Percentiles rank a stretch among this genome's conserved stretches.
These are phyloP conservation scores for Triticum urartu DNA, from an alignment of 176 grass and related monocot genomes.

Conservation along the genomic window DNA sequence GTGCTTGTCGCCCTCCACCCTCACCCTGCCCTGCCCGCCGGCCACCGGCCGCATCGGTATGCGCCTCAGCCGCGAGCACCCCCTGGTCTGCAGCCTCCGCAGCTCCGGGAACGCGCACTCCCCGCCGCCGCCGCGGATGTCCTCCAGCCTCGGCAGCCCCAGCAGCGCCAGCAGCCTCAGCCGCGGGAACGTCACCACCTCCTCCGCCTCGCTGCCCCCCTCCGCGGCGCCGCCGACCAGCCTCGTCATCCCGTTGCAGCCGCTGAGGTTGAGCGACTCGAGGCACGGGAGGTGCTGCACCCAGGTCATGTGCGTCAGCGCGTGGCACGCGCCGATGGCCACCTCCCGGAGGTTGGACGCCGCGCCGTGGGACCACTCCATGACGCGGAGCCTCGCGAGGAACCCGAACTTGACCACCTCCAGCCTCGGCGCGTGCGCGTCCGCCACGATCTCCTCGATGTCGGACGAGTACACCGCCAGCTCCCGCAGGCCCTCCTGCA, in stretches of 20 bases:
- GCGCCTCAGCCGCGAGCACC: slow-evolving; percentile 40
- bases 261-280: slow-evolving; percentile 53
- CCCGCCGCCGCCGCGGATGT: slow-evolving; percentile 22
- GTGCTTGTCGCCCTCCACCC: slow-evolving; percentile 57
- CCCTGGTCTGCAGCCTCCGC: slow-evolving; percentile 44
- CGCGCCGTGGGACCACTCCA: slow-evolving; percentile 40
- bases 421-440: slow-evolving; percentile 31
- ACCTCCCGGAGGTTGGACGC: slow-evolving; percentile 48
- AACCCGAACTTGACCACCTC: slow-evolving; percentile 54
- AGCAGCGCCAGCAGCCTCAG: slow-evolving; percentile 47
- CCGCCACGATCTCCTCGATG: slow-evolving; percentile 45
- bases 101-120: slow-evolving; percentile 51
- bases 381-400: slow-evolving; percentile 31
- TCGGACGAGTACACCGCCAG: slow-evolving; percentile 37
- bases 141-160: slow-evolving; percentile 46
- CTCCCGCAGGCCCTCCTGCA: slow-evolving; percentile 47
- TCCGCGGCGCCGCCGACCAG: slow-evolving; percentile 27
- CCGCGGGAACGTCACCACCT: slow-evolving; percentile 42
- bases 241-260: slow-evolving; percentile 47
- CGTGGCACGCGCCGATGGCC: slow-evolving; percentile 49
- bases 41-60: slow-evolving; percentile 39
- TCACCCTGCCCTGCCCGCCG: slow-evolving; percentile 36
- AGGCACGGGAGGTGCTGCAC: slow-evolving; percentile 56
- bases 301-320: slow-evolving; percentile 45
- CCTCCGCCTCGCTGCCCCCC: slow-evolving; percentile 29